Base-by-base conservation (phyloP, 805 yeast species). In the Candida khao-thaluensis region DNA sequence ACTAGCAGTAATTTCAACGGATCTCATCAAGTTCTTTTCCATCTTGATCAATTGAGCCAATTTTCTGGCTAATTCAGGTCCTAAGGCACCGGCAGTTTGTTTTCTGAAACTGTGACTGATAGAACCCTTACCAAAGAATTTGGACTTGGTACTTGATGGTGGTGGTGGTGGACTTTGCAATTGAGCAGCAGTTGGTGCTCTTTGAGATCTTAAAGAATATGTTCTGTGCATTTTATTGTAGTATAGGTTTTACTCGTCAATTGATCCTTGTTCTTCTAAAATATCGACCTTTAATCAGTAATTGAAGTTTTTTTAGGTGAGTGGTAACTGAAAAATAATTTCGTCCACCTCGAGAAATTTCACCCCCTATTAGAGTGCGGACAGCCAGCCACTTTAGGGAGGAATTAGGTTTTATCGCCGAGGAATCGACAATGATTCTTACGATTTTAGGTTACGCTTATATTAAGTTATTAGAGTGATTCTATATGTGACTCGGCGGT, bases 21-120 rank as follows among this genome's bases (percentile, higher is more conserved):
- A 81, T 68, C 96, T 83, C 85, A 90, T 83, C 49, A 91, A 85
- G 66, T 86, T 85, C 78, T 93, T 93, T 74, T 91, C 99, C 77
- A 89, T 85, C 78, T 91, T 93, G 62, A 93, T 87, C 62, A 87
- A 79, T 57, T 84, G 89, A 29, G 95, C 82, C 59, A 91, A 78
- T 64, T 91, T 91, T 69, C 95, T 82, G 30, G 97, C 79, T 59
- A 93, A 76, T 69, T 91, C 97, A 31, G 98, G 98, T 42, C 97
- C 97, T 58, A 88, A 79, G 31, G 85, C 79, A 49, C 95, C 96
- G 42, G 97, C 95, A 43, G 95, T 77, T 53, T 79, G 72, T 66
- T 83, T 87, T 67, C 95, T 82, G 60, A 85, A 74, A 14, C 79
- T 62, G 48, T 81, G 76, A 36, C 87, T 77, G 51, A 85, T 71